A percentile compares a stretch with the other conserved stretches of the same genome.
Conservation (phyloP, 2,329 filamentous ascomycete genomes). For the Scytalidium sp. region DNA sequence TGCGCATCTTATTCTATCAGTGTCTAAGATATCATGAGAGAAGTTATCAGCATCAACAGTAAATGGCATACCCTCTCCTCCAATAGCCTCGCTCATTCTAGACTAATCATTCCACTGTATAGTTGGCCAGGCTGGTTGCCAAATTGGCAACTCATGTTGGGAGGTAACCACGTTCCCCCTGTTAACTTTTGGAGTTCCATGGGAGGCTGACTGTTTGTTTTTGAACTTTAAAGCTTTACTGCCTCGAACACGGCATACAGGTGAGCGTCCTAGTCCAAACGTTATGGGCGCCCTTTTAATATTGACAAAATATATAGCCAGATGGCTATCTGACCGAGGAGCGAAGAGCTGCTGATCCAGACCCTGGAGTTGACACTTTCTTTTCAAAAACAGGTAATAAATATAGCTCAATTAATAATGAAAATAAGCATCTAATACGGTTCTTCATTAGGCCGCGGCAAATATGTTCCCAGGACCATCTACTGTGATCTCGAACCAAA, state of each 20-base stretch:
- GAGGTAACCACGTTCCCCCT: slow-evolving; percentile 68
- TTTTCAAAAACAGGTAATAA: slow-evolving; percentile 99
- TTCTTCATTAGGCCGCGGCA: slow-evolving; percentile 74
- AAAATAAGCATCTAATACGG: slow-evolving; percentile 21
- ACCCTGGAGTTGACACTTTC: slow-evolving; percentile 99
- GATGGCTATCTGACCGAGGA: slow-evolving; percentile 99
- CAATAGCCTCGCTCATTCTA: slow-evolving; percentile 36
- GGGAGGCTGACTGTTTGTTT: slow-evolving; percentile 24
- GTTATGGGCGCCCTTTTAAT: not conserved
- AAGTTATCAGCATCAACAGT: slow-evolving; percentile 99
- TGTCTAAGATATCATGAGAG: slow-evolving; percentile 73
- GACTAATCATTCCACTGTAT: slow-evolving; percentile 29
- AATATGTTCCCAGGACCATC: slow-evolving; percentile 98
- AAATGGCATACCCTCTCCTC: slow-evolving; percentile 40
- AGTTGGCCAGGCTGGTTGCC: slow-evolving; percentile 99
- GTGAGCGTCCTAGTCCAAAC: slow-evolving; percentile 51
- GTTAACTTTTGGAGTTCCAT: slow-evolving; percentile 3
- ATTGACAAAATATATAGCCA: slow-evolving; percentile 60
- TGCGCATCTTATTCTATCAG: not conserved
- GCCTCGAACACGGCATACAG: slow-evolving; percentile 99
- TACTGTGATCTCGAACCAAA: slow-evolving; percentile 99
- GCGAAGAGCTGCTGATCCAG: slow-evolving; percentile 87
- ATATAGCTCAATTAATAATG: slow-evolving; percentile 21
- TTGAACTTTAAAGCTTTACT: slow-evolving; percentile 83
- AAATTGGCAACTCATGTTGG: slow-evolving; percentile 99